phyloP scores from a whole-genome alignment of 2,329 filamentous ascomycete species.

The Hypomyces perniciosus region DNA sequence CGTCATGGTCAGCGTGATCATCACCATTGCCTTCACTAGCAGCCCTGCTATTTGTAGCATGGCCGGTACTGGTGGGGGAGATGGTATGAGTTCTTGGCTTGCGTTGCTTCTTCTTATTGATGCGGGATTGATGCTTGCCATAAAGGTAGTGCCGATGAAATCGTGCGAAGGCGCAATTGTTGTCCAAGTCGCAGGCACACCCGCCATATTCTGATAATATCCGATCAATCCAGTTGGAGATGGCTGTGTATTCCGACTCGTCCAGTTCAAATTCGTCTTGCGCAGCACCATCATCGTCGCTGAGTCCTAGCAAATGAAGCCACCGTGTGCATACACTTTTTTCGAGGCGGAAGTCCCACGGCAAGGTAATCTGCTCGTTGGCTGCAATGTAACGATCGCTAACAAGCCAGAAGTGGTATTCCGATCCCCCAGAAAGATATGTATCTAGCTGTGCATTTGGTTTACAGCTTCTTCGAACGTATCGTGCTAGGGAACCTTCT shows the following conservation, averaged over 20 bases:
- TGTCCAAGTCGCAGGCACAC: conserved; percentile 64
- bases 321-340: conserved; percentile 49
- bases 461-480: conserved; percentile 84
- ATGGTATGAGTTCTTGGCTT: conserved; percentile 51
- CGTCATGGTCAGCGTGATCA: conserved; percentile 49
- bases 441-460: conserved; percentile 88
- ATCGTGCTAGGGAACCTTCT: conserved; percentile 81
- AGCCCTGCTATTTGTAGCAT: conserved; percentile 57
- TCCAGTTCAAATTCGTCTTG: conserved; percentile 50
- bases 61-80: conserved; percentile 57
- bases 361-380: conserved; percentile 57
- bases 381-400: conserved; percentile 69
- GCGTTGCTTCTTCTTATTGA: conserved; percentile 45
- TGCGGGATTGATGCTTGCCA: conserved; percentile 37
- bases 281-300: conserved; percentile 48
- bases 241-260: conserved; percentile 53
- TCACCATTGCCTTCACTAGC: conserved; percentile 57
- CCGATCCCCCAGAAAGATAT: conserved; percentile 67
- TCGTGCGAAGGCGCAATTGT: conserved; percentile 57
- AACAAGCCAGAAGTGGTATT: conserved; percentile 91
- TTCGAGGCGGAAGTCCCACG: conserved; percentile 61
- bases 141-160: conserved; percentile 54
- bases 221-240: conserved; percentile 59
- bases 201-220: conserved; percentile 74
- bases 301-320: conserved; percentile 54